Percentiles rank a stretch among this genome's conserved stretches.
Evolutionary conservation across 805 yeast species (phyloP).

Genomic region (Tetrapisispora taiwanensis): DNA sequence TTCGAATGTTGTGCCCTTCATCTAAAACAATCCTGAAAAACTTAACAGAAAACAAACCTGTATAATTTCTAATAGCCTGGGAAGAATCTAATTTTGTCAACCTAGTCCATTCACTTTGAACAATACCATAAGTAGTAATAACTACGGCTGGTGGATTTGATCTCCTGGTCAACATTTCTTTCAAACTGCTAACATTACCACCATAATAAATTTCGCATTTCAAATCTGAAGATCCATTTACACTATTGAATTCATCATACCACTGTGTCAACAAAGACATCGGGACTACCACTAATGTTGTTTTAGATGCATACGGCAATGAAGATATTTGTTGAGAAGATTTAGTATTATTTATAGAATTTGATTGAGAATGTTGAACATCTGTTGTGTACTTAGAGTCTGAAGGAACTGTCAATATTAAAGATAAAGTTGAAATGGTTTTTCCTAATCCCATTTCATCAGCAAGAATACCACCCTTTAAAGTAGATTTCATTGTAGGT

Average conservation of each 20-base stretch:
- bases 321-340: not conserved
- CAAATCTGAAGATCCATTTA: constrained; percentile 37
- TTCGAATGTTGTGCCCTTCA: constrained; percentile 85
- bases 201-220: constrained; percentile 69
- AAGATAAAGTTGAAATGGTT: constrained; percentile 71
- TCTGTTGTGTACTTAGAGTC: constrained; percentile 27
- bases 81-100: constrained; percentile 22
- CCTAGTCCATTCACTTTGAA: constrained; percentile 63
- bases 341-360: not conserved
- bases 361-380: not conserved
- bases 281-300: constrained; percentile 78
- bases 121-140: constrained; percentile 80
- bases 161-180: constrained; percentile 33
- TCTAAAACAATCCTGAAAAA: constrained; percentile 74
- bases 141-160: constrained; percentile 54
- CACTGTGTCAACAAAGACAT: constrained; percentile 89
- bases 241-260: constrained; percentile 67
- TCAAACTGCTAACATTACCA: constrained; percentile 44
- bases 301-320: constrained; percentile 48
- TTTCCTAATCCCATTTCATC: constrained; percentile 98
- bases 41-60: constrained; percentile 60
- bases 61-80: constrained; percentile 16
- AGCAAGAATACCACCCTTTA: constrained; percentile 80
- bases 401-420: constrained; percentile 54
- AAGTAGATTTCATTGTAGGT: constrained; percentile 52